Percentiles rank a stretch among this genome's conserved stretches.
Conservation (phyloP, 1,139 yeast genomes). For the Suhomyces guaymorum region DNA sequence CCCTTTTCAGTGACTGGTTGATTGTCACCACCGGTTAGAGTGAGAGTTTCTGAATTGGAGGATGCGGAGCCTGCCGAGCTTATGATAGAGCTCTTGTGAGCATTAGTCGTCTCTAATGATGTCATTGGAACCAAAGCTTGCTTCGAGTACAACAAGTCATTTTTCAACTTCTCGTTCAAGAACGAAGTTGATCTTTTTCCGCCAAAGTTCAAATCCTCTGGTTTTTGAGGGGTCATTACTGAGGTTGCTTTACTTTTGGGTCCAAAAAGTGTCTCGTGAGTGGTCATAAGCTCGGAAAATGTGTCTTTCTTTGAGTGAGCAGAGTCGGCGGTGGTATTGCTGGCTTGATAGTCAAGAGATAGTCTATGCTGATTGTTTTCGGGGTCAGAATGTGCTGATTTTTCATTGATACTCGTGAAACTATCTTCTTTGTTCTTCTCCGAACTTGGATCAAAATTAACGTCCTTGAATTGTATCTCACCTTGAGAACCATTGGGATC, state of each 20-base stretch:
- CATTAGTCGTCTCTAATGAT: slow-evolving; percentile 26
- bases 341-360: too few species aligned
- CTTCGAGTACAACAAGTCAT: slow-evolving; percentile 20
- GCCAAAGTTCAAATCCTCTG: slow-evolving; percentile 13
- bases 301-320: slow-evolving; percentile 19
- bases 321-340: slow-evolving; percentile 1
- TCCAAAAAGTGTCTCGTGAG: slow-evolving; percentile 38
- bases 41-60: slow-evolving; percentile 2
- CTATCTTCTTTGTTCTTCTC: neutral
- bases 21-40: neutral
- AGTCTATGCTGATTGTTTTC: too few species aligned
- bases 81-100: slow-evolving; percentile 18
- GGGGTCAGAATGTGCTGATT: too few species aligned
- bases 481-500: slow-evolving; percentile 1
- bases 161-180: slow-evolving; percentile 19
- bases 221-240: neutral
- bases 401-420: too few species aligned
- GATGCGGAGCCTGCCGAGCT: slow-evolving; percentile 7
- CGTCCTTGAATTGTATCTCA: slow-evolving; percentile 31
- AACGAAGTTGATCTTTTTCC: slow-evolving; percentile 9
- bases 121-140: slow-evolving; percentile 29
- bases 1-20: slow-evolving; percentile 1
- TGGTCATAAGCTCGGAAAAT: slow-evolving; percentile 28
- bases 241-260: slow-evolving; percentile 7
- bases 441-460: slow-evolving; percentile 18